phyloP scores from a whole-genome alignment of 2,329 filamentous ascomycete genomes.

The Emydomyces testavorans region DNA sequence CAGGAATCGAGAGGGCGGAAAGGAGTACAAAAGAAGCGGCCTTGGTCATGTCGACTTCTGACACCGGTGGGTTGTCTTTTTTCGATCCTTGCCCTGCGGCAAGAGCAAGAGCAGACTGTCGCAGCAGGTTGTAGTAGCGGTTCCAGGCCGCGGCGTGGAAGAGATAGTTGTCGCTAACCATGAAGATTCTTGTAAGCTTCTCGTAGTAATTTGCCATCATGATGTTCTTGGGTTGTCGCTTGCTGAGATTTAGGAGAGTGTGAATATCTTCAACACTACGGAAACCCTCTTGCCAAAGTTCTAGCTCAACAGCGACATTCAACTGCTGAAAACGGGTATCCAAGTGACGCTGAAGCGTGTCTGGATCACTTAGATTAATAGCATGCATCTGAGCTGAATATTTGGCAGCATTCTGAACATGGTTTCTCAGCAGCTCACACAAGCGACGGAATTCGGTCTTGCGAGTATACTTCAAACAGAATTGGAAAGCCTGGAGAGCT shows the following conservation, averaged over 20 bases:
- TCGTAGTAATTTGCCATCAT: constrained; percentile 99
- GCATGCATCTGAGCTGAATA: constrained; percentile 99
- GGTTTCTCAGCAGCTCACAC: constrained; percentile 94
- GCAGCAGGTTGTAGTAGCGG: constrained; percentile 90
- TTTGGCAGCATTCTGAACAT: constrained; percentile 97
- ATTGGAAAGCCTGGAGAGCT: constrained; percentile 95
- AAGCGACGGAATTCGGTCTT: constrained; percentile 99
- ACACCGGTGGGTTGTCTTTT: constrained; percentile 82
- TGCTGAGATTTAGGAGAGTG: constrained; percentile 92
- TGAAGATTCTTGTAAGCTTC: constrained; percentile 95
- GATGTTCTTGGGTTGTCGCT: constrained; percentile 93
- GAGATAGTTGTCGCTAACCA: constrained; percentile 97
- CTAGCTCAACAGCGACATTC: constrained; percentile 93
- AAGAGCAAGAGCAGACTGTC: constrained; percentile 73
- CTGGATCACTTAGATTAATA: constrained; percentile 95
- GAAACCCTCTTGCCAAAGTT: constrained; percentile 99
- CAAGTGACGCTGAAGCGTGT: constrained; percentile 91
- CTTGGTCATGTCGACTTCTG: constrained; percentile 82
- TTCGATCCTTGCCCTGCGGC: constrained; percentile 80
- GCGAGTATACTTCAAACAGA: constrained; percentile 93
- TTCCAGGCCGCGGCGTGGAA: constrained; percentile 98
- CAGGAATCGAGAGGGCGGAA: constrained; percentile 91
- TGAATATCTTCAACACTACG: constrained; percentile 98
- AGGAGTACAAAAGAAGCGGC: constrained; percentile 91
- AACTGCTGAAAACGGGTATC: constrained; percentile 98